phyloP scores from a whole-genome alignment of 257 asterid species.

The Handroanthus guayacan region DNA sequence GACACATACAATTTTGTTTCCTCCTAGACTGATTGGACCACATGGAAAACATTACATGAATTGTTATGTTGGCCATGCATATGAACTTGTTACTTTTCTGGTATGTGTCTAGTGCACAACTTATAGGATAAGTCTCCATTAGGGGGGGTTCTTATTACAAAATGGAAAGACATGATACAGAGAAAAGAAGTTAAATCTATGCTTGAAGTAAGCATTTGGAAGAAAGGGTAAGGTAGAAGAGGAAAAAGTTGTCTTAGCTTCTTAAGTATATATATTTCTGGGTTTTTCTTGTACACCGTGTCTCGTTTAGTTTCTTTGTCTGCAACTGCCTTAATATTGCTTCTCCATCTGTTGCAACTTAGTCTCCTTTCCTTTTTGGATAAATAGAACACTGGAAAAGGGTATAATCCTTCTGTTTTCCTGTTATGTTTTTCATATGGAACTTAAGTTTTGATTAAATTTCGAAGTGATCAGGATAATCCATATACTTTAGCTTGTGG shows the following conservation, averaged over 20 bases:
- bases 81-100: slow-evolving; percentile 18
- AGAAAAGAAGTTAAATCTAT: background rate
- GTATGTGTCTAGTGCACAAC: background rate
- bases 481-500: background rate
- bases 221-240: slow-evolving; percentile 11
- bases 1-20: background rate
- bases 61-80: slow-evolving; percentile 17
- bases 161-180: background rate
- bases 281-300: background rate
- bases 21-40: slow-evolving; percentile 17
- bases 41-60: background rate
- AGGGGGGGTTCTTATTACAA: background rate
- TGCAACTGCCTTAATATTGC: background rate
- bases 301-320: slow-evolving; percentile 14
- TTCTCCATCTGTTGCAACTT: background rate
- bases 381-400: slow-evolving; percentile 2
- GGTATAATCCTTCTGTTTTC: slow-evolving; percentile 2
- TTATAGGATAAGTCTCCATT: background rate
- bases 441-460: slow-evolving; percentile 4
- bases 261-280: slow-evolving; percentile 7
- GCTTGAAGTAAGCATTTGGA: slow-evolving; percentile 14
- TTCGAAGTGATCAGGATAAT: slow-evolving; percentile 8
- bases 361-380: slow-evolving; percentile 3
- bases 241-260: slow-evolving; percentile 7
- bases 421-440: background rate